Percentiles rank a stretch among this genome's conserved stretches.
Evolutionary conservation across 2,329 filamentous ascomycete species (phyloP).

Genomic region (Calonectria leucothoes): DNA sequence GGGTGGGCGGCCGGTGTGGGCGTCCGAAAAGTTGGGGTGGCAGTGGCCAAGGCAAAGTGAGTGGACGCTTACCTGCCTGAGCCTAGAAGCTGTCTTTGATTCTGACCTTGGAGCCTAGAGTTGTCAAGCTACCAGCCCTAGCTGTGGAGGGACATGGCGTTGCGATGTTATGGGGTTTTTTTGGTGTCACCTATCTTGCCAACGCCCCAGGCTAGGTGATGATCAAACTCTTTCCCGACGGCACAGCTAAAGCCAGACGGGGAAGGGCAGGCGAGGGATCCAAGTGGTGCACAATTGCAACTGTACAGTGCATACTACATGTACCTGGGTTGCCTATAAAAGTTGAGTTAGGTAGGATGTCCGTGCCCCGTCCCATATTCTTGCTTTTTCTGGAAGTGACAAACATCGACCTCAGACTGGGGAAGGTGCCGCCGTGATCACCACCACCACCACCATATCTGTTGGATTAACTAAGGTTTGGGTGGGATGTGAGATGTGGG

Average conservation of each 20-base stretch:
- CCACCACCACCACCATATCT: background rate
- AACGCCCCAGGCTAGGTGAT: background rate
- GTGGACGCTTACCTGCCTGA: background rate
- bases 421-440: background rate
- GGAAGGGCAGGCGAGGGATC: background rate
- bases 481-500: background rate
- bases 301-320: background rate
- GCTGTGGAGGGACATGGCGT: background rate
- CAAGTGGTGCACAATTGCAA: background rate
- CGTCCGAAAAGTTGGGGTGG: constrained; percentile 6
- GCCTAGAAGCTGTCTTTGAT: background rate
- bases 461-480: background rate
- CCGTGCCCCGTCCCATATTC: background rate
- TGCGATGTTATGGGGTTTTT: background rate
- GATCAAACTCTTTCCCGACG: background rate
- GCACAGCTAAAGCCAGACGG: background rate
- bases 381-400: constrained; percentile 6
- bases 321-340: background rate
- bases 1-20: constrained; percentile 5
- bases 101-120: background rate
- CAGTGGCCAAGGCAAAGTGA: constrained; percentile 2
- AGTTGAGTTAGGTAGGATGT: constrained; percentile 27
- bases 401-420: background rate
- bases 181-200: background rate
- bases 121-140: background rate